Percentiles rank a stretch among this genome's conserved stretches.
Conservation (phyloP, 2,329 filamentous ascomycete genomes). For the Penicillium sp. region DNA sequence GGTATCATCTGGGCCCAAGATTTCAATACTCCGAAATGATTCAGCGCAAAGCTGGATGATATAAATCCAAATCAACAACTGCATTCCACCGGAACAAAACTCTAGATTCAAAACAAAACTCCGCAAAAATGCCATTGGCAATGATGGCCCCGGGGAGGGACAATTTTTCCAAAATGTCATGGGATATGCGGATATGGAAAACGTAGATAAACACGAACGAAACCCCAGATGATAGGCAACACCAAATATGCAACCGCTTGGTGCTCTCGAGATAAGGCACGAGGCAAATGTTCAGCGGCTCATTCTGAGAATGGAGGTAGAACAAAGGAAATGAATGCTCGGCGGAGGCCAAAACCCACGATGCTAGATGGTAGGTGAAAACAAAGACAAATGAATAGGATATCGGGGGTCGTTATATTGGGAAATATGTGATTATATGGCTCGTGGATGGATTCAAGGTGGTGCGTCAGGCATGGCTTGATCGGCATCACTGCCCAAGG, state of each 20-base stretch:
- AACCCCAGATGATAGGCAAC: conserved; percentile 11
- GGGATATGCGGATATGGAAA: not conserved
- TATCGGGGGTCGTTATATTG: conserved; percentile 23
- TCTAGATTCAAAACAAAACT: not conserved
- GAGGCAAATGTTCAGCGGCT: conserved; percentile 8
- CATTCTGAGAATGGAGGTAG: conserved; percentile 15
- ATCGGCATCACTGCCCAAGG: conserved; percentile 31
- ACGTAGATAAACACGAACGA: not conserved
- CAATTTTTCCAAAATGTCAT: not conserved
- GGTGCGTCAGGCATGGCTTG: conserved; percentile 38
- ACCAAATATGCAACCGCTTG: conserved; percentile 24
- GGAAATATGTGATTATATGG: conserved; percentile 13
- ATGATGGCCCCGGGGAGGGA: not conserved
- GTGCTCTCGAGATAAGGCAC: conserved; percentile 10
- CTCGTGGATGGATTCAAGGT: conserved; percentile 18
- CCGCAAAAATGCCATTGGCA: not conserved
- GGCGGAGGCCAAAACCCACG: conserved; percentile 3
- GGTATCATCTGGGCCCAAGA: too few species aligned
- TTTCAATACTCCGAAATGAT: conserved; percentile 19
- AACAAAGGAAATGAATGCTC: conserved; percentile 8
- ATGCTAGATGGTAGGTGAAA: conserved; percentile 6
- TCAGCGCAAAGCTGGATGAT: conserved; percentile 4
- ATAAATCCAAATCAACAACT: conserved; percentile 1
- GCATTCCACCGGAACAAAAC: conserved; percentile 1
- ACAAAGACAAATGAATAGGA: conserved; percentile 1